A percentile compares a stretch with the other conserved stretches of the same genome.
Evolutionary conservation across 257 asterid genomes (phyloP).

Genomic region (Phtheirospermum japonicum): DNA sequence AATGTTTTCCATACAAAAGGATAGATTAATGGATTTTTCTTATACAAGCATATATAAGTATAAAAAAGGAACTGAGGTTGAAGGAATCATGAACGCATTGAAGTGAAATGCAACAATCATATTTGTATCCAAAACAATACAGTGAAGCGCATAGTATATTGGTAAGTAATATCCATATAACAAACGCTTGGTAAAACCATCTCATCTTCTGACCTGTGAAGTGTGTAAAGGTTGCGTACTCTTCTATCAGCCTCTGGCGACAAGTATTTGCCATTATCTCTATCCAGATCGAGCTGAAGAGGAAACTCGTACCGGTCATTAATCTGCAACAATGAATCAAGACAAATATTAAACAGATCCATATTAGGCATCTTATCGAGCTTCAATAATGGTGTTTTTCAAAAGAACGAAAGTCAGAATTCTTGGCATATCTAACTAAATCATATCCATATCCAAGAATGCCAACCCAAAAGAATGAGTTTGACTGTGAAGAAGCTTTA

Average conservation of each 20-base stretch:
- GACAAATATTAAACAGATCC: constrained; percentile 3
- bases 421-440: neutral
- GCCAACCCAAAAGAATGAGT: constrained; percentile 18
- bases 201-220: constrained; percentile 44
- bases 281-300: constrained; percentile 50
- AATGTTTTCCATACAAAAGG: constrained; percentile 4
- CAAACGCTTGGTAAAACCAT: constrained; percentile 12
- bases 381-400: constrained; percentile 4
- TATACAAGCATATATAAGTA: constrained; percentile 3
- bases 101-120: constrained; percentile 19
- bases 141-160: neutral
- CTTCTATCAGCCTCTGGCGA: constrained; percentile 50
- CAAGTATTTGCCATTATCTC: constrained; percentile 41
- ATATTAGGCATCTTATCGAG: neutral
- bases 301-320: constrained; percentile 53
- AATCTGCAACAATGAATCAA: constrained; percentile 33
- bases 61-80: constrained; percentile 1
- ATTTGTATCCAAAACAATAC: constrained; percentile 18
- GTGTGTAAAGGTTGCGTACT: constrained; percentile 48
- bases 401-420: neutral
- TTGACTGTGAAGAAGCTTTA: constrained; percentile 1
- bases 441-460: constrained; percentile 18
- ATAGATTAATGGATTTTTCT: constrained; percentile 11
- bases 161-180: neutral
- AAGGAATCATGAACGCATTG: constrained; percentile 9